phyloP scores from a whole-genome alignment of 768 basidiomycete species.

The Suillus lakei region DNA sequence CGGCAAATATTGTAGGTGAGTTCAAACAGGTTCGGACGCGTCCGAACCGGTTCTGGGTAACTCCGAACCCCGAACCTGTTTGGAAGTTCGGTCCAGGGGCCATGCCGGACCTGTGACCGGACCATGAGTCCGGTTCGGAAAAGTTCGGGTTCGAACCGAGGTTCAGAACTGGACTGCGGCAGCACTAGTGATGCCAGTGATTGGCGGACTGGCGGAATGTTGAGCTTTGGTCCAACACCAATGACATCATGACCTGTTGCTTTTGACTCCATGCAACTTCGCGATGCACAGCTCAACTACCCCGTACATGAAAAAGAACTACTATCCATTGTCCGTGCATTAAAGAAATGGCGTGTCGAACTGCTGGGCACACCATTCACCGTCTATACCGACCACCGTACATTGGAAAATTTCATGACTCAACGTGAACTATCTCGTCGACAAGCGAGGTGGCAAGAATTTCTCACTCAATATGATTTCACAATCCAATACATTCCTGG shows the following conservation, averaged over 20 bases:
- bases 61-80: too few relatives aligned
- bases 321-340: constrained; percentile 28
- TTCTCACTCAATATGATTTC: constrained; percentile 31
- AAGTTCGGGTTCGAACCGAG: too few relatives aligned
- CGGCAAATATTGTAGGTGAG: too few relatives aligned
- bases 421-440: background rate
- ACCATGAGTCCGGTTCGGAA: too few relatives aligned
- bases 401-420: constrained; percentile 24
- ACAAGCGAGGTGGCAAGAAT: constrained; percentile 32
- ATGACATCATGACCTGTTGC: constrained; percentile 22
- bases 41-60: too few relatives aligned
- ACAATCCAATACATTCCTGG: background rate
- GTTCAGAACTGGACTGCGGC: too few relatives aligned
- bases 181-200: constrained; percentile 18
- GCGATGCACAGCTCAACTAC: constrained; percentile 12
- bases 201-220: constrained; percentile 7
- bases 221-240: constrained; percentile 11
- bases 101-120: too few relatives aligned
- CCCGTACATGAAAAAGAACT: too few relatives aligned
- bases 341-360: constrained; percentile 17
- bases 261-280: constrained; percentile 25
- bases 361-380: constrained; percentile 1
- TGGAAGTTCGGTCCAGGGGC: too few relatives aligned
- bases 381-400: constrained; percentile 34
- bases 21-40: too few relatives aligned